Evolutionary conservation across 73 alveolate genomes (phyloP), one percentile per base, ranked within the genome.

Genomic region (Symbiodinium pilosum): DNA sequence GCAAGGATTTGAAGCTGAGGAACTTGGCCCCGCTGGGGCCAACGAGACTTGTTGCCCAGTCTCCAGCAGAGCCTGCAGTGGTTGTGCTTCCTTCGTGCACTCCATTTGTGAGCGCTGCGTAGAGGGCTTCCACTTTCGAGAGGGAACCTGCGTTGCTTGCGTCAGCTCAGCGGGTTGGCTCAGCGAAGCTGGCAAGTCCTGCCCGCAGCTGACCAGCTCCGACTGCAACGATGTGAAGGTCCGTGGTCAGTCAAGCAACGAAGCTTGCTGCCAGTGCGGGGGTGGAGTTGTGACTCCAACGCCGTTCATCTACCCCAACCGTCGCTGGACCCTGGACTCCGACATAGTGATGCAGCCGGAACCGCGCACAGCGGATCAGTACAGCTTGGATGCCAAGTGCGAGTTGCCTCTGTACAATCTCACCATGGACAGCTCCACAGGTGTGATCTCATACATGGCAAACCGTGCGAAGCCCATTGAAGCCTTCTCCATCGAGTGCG

Each of bases 331-430:
- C n/a, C 39, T 91, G 75, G 51, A 85, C 54, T 43, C 96, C 4
- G 54, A 68, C 43, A 68, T 91, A 5, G 30, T 69, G 40, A 24
- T 91, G 81, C 47, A 18, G 52, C 96, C 96, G 18, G 96, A 91
- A 77, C 96, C 96, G 21, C 96, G 96, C 81, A 68, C 96, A 18
- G 96, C 96, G 6, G 54, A 68, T 4, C 96, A 83, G 54, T 91
- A 91, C 96, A 91, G 84, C 42, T 41, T 91, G 96, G 96, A 91
- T 69, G n/a, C 96, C 9, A 43, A 51, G 36, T 91, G 96, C 52
- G 96, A 91, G 77, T 54, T 91, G 75, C 56, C 96, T 36, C 43
- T 59, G 39, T 59, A 91, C 96, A 91, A 91, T 54, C 84, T 91
- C 36, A 91, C 96, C 88, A 42, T 91, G 88, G 88, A 47, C 59